phyloP scores from a whole-genome alignment of 2,329 filamentous ascomycete species.

The Penicillium sp. region DNA sequence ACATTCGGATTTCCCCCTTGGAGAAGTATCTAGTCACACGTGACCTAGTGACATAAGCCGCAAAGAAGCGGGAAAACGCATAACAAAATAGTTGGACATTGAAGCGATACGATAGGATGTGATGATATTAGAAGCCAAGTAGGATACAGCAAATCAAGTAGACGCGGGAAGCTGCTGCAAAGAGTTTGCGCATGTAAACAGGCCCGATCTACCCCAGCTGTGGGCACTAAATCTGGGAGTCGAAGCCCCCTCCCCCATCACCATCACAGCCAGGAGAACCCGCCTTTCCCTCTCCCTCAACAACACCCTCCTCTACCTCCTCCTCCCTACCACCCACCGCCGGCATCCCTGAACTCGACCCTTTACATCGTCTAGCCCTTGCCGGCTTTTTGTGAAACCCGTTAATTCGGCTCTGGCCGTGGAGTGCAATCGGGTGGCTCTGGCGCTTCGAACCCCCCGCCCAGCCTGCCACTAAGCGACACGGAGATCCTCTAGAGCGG shows the following conservation, averaged over 20 bases:
- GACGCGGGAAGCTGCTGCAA: background rate
- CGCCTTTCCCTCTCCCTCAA: slow-evolving; percentile 28
- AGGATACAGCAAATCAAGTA: background rate
- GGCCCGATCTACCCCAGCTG: background rate
- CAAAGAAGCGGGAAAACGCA: slow-evolving; percentile 23
- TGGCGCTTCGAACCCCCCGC: slow-evolving; percentile 35
- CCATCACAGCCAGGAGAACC: slow-evolving; percentile 31
- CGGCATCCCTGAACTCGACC: slow-evolving; percentile 3
- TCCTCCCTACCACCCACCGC: slow-evolving; percentile 10
- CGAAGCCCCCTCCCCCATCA: slow-evolving; percentile 20
- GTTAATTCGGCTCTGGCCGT: slow-evolving; percentile 8
- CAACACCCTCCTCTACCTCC: slow-evolving; percentile 20
- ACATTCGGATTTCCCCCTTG: background rate
- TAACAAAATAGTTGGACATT: slow-evolving; percentile 14
- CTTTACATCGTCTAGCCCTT: background rate
- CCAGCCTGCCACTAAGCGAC: slow-evolving; percentile 44
- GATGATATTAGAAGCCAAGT: background rate
- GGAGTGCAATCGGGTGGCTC: slow-evolving; percentile 20
- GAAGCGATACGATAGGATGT: background rate
- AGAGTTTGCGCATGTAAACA: background rate
- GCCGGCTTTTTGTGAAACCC: background rate
- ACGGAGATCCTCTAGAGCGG: slow-evolving; percentile 38
- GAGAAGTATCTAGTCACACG: background rate
- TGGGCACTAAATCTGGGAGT: background rate
- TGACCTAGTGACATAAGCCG: slow-evolving; percentile 22